Evolutionary conservation across 1,139 yeast genomes (phyloP).

Genomic region (Hyphopichia fennica): DNA sequence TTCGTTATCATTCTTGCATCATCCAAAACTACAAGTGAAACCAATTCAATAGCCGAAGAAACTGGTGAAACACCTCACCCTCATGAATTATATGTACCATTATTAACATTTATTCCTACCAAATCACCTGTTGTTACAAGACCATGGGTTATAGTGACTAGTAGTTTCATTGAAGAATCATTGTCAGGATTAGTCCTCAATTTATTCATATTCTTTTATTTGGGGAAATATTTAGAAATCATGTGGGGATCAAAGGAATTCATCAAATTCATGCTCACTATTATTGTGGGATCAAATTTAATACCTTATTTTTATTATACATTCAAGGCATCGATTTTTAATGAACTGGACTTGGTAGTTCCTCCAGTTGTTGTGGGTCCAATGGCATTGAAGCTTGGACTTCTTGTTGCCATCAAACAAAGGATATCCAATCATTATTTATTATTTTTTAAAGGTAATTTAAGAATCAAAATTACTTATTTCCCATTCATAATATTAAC

Average conservation of each 20-base stretch:
- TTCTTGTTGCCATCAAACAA: slow-evolving; percentile 46
- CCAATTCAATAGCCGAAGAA: slow-evolving; percentile 29
- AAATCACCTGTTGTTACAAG: slow-evolving; percentile 35
- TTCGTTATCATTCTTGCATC: slow-evolving; percentile 33
- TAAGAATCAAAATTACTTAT: slow-evolving; percentile 39
- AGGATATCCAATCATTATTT: slow-evolving; percentile 45
- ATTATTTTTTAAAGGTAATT: slow-evolving; percentile 37
- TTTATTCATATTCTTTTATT: slow-evolving; percentile 28
- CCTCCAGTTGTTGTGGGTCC: slow-evolving; percentile 40
- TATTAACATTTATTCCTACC: slow-evolving; percentile 40
- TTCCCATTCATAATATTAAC: slow-evolving; percentile 34
- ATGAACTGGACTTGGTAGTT: slow-evolving; percentile 25
- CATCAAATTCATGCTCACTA: slow-evolving; percentile 25
- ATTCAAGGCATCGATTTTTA: slow-evolving; percentile 28
- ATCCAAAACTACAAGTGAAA: slow-evolving; percentile 23
- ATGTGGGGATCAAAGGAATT: slow-evolving; percentile 40
- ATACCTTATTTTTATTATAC: slow-evolving; percentile 34
- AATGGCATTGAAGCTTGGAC: slow-evolving; percentile 41
- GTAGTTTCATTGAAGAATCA: slow-evolving; percentile 36
- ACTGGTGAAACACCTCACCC: slow-evolving; percentile 43
- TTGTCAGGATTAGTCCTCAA: slow-evolving; percentile 28
- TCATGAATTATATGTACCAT: slow-evolving; percentile 41
- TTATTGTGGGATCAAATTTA: slow-evolving; percentile 31
- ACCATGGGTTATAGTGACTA: slow-evolving; percentile 41
- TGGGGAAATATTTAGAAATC: slow-evolving; percentile 39